These are phyloP conservation scores for Gossypium schwendimanii DNA, from an alignment of 441 rosid genomes.

Conservation along the genomic window DNA sequence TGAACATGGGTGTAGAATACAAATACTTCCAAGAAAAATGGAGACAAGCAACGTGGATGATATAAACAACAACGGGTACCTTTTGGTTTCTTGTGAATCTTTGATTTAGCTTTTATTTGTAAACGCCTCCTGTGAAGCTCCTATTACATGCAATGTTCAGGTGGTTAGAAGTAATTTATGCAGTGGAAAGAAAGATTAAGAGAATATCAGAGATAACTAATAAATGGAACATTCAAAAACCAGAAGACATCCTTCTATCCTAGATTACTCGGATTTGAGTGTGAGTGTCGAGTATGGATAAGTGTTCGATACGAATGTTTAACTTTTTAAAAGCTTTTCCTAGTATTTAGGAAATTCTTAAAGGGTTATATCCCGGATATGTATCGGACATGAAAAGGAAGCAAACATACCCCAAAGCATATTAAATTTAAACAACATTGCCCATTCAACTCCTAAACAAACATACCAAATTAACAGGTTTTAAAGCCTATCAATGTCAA, in stretches of 20 bases:
- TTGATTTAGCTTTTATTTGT: constrained; percentile 46
- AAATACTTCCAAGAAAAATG: not conserved
- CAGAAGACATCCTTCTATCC: not conserved
- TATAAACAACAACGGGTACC: constrained; percentile 17
- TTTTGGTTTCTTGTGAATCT: constrained; percentile 39
- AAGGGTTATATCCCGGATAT: not conserved
- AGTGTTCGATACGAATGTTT: not conserved
- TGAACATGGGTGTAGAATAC: not conserved
- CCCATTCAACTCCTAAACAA: not conserved
- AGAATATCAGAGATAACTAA: not conserved
- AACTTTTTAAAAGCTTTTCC: not conserved
- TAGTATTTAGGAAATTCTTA: not conserved
- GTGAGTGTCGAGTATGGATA: not conserved
- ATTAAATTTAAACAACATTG: not conserved
- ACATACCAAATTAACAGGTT: not conserved
- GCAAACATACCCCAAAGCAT: not conserved
- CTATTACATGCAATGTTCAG: constrained; percentile 22
- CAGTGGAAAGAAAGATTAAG: not conserved
- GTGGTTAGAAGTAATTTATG: not conserved
- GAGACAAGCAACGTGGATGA: not conserved
- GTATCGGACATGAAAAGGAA: not conserved
- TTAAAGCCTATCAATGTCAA: not conserved
- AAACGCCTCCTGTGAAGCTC: constrained; percentile 65
- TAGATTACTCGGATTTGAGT: not conserved
- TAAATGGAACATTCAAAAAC: not conserved